Base-by-base conservation (phyloP, 805 yeast species). In the Helenozyma rhizophorensis region DNA sequence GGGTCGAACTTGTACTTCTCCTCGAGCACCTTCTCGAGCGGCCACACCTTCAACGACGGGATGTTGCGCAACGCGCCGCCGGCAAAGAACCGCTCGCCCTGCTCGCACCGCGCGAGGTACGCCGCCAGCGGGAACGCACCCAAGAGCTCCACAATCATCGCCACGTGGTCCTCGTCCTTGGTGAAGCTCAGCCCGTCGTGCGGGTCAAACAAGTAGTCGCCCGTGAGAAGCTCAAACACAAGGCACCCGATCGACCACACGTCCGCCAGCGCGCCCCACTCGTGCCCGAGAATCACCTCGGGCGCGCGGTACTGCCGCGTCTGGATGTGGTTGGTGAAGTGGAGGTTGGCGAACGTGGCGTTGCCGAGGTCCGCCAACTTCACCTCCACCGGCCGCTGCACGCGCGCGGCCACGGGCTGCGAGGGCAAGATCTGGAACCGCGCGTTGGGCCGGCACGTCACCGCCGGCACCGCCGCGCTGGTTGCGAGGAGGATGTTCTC, bases 191-290 rank as follows among this genome's bases (percentile, higher is more conserved):
- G 76, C 1, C 89, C 88, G 40, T 76, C 76, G 32, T 78, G 75
- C 4, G 98, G 98, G 56, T 90, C 97, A 57, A 90, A 93, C 30
- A 93, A 59, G 51, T 89, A 89, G 58, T 90, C 97, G 3, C 97
- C 97, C 0, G 98, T 90, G 27, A 90, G 59, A 15, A 93, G 68
- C 62, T 93, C 98, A 60, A 93, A 93, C 1, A 84, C 68, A 50
- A 93, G 62, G 61, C 97, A 89, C 0, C 95, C 97, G 49, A 84
- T 68, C n/a, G 96, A 84, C 98, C 98, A 93, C 29, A 90, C 73
- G 60, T 93, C 98, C 1, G 94, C 81, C 34, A 90, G 79, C 32
- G 95, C 88, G 1, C 98, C 98, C 98, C 98, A 93, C 25, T 75
- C 69, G 8, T 83, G 74, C 27, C 35, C 33, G 29, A 47, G 42